Evolutionary conservation across 108 stramenopile species (phyloP).

Genomic region (Parietichytrium sp.): DNA sequence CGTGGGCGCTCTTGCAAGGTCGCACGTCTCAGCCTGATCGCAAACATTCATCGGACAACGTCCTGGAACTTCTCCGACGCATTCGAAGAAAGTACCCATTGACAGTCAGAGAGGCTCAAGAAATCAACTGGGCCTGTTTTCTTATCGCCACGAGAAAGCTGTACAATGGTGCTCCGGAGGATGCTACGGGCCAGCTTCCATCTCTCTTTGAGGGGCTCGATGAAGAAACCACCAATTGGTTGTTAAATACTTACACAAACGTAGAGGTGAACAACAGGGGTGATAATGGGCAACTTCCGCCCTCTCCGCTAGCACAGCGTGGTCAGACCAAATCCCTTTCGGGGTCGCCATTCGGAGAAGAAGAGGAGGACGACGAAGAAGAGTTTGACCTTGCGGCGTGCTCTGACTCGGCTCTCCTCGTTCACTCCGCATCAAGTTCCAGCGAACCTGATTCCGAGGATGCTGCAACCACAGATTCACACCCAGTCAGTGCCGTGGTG

Average conservation of each 20-base stretch:
- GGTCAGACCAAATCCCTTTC: too few species aligned
- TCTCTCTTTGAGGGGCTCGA: slow-evolving; percentile 31
- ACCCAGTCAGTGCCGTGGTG: too few species aligned
- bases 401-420: too few species aligned
- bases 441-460: too few species aligned
- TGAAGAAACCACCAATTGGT: slow-evolving; percentile 28
- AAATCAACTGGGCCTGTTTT: not conserved
- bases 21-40: not conserved
- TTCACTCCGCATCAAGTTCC: too few species aligned
- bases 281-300: not conserved
- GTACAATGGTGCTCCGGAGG: not conserved
- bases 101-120: slow-evolving; percentile 24
- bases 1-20: not conserved
- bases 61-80: not conserved
- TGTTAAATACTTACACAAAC: not conserved
- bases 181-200: not conserved
- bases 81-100: slow-evolving; percentile 13
- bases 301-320: too few species aligned
- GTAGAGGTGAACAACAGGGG: not conserved
- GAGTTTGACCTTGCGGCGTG: too few species aligned
- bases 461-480: too few species aligned
- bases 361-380: too few species aligned
- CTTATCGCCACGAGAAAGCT: not conserved
- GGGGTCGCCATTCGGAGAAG: too few species aligned
- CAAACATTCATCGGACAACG: not conserved